These are phyloP conservation scores for Gossypium aridum DNA, from an alignment of 441 rosid genomes.

Conservation along the genomic window DNA sequence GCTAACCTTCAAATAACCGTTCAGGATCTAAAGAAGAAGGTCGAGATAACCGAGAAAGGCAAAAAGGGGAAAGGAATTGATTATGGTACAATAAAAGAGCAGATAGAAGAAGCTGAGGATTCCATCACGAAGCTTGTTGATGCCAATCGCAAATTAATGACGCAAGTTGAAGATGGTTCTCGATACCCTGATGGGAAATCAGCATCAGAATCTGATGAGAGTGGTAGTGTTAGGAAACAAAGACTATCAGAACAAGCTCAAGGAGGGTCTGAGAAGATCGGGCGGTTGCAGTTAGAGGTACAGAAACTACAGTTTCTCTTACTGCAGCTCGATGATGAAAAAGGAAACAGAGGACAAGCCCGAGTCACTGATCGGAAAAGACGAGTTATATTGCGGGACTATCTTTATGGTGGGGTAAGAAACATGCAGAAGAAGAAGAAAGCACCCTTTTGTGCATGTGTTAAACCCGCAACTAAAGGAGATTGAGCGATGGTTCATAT, in stretches of 20 bases:
- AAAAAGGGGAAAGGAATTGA: conserved; percentile 57
- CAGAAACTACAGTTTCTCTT: conserved; percentile 80
- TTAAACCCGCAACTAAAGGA: conserved; percentile 55
- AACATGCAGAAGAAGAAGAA: conserved; percentile 44
- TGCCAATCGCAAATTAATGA: conserved; percentile 45
- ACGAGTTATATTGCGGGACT: conserved; percentile 67
- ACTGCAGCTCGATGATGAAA: conserved; percentile 60
- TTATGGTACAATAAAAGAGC: conserved; percentile 56
- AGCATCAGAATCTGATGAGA: conserved; percentile 37
- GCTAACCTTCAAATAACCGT: conserved; percentile 70
- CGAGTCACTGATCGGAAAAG: conserved; percentile 39
- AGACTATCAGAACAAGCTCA: conserved; percentile 68
- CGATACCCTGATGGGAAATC: conserved; percentile 38
- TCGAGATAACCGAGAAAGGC: conserved; percentile 51
- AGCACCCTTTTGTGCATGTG: conserved; percentile 59
- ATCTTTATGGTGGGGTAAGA: conserved; percentile 55
- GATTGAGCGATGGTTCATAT: conserved; percentile 28
- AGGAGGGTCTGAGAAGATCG: conserved; percentile 75
- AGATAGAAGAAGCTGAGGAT: conserved; percentile 73
- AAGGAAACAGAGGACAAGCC: conserved; percentile 43
- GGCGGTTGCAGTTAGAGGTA: conserved; percentile 80
- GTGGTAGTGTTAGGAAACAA: conserved; percentile 33
- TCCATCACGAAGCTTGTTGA: conserved; percentile 54
- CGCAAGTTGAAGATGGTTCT: conserved; percentile 41
- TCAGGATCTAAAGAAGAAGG: conserved; percentile 70